These are phyloP conservation scores for Plectosphaerella cucumerina DNA, from an alignment of 2,329 filamentous ascomycete genomes.

Conservation along the genomic window DNA sequence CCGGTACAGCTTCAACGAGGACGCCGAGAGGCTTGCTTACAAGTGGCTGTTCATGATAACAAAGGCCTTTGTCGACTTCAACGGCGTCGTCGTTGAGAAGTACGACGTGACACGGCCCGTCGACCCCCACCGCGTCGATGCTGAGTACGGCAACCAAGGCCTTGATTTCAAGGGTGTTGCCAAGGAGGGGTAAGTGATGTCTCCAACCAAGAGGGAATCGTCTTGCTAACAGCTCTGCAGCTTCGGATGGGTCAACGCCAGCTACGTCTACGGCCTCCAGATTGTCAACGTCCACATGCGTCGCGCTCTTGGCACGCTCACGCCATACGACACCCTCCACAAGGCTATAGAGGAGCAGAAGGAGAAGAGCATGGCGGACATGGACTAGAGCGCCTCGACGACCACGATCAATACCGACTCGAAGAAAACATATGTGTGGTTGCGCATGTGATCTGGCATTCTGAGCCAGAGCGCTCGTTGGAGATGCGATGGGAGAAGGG, in stretches of 20 bases:
- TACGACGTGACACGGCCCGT: constrained; percentile 91
- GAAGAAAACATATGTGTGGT: too few species aligned
- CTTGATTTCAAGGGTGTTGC: constrained; percentile 93
- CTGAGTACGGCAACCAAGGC: constrained; percentile 97
- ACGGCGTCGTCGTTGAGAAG: constrained; percentile 97
- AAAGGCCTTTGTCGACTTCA: constrained; percentile 97
- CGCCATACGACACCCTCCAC: constrained; percentile 78
- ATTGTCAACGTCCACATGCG: constrained; percentile 87
- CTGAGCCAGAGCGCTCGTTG: too few species aligned
- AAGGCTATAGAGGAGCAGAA: constrained; percentile 58
- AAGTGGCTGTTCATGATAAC: constrained; percentile 99
- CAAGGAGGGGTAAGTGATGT: constrained; percentile 77
- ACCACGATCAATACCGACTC: too few species aligned
- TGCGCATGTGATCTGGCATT: too few species aligned
- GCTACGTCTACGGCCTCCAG: constrained; percentile 88
- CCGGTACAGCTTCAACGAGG: constrained; percentile 86
- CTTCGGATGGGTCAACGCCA: constrained; percentile 98
- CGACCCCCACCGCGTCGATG: constrained; percentile 90
- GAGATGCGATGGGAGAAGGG: too few species aligned
- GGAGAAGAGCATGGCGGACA: constrained; percentile 46
- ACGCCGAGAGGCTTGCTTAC: constrained; percentile 86
- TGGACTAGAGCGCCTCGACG: too few species aligned
- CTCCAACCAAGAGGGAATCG: neutral
- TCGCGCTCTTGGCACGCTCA: constrained; percentile 82
- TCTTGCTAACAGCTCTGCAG: constrained; percentile 42